Conservation (phyloP, 805 yeast genomes). For the Yarrowia keelungensis region DNA sequence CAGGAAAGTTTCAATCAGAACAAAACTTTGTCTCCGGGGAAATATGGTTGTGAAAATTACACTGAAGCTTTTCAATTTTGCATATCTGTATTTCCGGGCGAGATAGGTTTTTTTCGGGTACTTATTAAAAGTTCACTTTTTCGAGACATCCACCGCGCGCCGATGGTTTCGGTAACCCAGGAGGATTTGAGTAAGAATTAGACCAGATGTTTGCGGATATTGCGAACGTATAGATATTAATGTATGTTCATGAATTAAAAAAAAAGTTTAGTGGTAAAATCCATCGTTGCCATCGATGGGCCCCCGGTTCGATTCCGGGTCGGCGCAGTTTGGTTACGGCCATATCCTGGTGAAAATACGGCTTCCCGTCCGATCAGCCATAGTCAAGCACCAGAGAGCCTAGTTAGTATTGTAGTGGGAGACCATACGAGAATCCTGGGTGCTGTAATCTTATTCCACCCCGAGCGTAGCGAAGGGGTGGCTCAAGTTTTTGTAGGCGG, state of each 20-base stretch:
- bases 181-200: no score
- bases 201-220: no score
- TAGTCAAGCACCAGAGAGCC: constrained; percentile 31
- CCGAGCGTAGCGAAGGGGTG: no score
- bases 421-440: constrained; percentile 30
- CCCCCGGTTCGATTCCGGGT: constrained; percentile 35
- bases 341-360: constrained; percentile 28
- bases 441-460: constrained; percentile 30
- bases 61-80: background rate
- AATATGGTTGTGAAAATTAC: no score
- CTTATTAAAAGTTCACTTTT: background rate
- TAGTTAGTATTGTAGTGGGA: constrained; percentile 28
- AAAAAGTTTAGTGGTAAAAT: constrained; percentile 26
- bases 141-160: background rate
- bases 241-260: no score
- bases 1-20: no score
- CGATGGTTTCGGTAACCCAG: no score
- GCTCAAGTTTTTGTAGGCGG: no score
- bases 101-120: background rate
- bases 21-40: no score
- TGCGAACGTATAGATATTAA: no score
- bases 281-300: constrained; percentile 35
- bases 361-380: constrained; percentile 31
- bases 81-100: background rate
- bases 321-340: constrained; percentile 21